Percentiles rank a stretch among this genome's conserved stretches.
phyloP scores from a whole-genome alignment of 805 yeast genomes.

The Wickerhamomyces kurtzmanii region DNA sequence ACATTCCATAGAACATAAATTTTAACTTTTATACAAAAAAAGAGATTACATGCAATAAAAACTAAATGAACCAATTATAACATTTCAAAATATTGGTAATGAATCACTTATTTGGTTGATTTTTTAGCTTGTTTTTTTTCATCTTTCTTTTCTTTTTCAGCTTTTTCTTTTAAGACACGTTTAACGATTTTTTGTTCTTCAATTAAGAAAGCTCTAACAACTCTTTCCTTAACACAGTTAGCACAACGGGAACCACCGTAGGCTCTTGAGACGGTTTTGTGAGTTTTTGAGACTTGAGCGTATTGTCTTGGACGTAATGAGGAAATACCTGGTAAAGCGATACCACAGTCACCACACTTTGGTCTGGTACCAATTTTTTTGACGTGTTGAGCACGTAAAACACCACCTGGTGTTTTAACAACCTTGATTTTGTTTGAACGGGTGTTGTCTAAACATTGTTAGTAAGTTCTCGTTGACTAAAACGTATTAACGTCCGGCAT shows the following conservation, averaged over 20 bases:
- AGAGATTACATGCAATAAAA: not conserved
- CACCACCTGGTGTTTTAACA: conserved; percentile 99
- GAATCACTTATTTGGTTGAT: conserved; percentile 12
- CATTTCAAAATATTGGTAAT: not conserved
- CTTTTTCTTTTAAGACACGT: conserved; percentile 96
- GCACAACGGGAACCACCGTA: conserved; percentile 99
- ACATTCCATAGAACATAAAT: no score
- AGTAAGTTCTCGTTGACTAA: no score
- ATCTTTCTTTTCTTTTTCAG: conserved; percentile 73
- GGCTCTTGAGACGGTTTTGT: conserved; percentile 98
- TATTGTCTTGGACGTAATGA: conserved; percentile 97
- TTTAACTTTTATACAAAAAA: no score
- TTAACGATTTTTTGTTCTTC: conserved; percentile 99
- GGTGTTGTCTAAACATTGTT: conserved; percentile 80
- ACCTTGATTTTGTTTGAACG: conserved; percentile 99
- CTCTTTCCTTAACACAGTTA: conserved; percentile 98
- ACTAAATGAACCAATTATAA: not conserved
- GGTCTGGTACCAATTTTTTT: conserved; percentile 79
- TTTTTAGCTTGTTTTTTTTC: conserved; percentile 29
- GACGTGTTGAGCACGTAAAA: conserved; percentile 94
- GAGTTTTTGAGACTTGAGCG: conserved; percentile 90
- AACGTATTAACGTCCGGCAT: no score
- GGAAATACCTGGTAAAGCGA: conserved; percentile 77
- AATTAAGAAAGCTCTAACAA: conserved; percentile 98
- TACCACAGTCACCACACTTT: conserved; percentile 79